Evolutionary conservation across 2,329 filamentous ascomycete species (phyloP), one percentile per base, ranked within the genome.

Genomic region (Fusarium neocosmosporiellum): DNA sequence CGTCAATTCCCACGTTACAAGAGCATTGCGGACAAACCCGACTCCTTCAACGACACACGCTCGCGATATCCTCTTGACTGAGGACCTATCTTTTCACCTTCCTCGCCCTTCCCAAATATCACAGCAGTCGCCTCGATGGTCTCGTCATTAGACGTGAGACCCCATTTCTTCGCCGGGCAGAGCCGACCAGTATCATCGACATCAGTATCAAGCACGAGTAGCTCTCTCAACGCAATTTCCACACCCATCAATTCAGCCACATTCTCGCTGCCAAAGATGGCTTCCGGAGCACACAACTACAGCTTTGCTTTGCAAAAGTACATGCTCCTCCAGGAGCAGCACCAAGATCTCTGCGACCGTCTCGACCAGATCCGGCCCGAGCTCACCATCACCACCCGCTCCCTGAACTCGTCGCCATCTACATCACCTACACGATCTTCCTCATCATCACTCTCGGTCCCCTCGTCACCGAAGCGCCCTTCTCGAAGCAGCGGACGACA

Each of bases 391-490:
- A 69, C 77, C 8, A 77, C 73, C n/a, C 80, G 82, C 16, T 83
- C 84, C 3, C 81, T 82, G 13, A 74, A 81, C 55, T 84, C 84
- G 3, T 86, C 91, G 79, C 85, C 90, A 80, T 82, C 90, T 79
- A 87, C 88, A 78, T 91, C 91, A 78, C 88, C 87, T 77, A 84
- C 88, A 81, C 79, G 91, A 83, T 80, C 87, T 86, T 71, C 88
- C 3, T 67, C 65, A 1, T 67, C 87, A 76, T 86, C 88, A 63
- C 85, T 85, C 80, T 86, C 88, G 64, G 85, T 85, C 80, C 67
- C 76, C 14, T 61, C 89, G 83, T 82, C 88, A 84, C 76, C 87
- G 82, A 77, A 84, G 81, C 80, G 80, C 55, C 81, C 81, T 68
- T 80, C 86, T 3, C 78, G 78, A 41, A 80, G 78, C 69, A 80